Evolutionary conservation across 140 eudicot genomes (phyloP), one percentile per base, ranked within the genome.

Genomic region (Artemisia princeps): DNA sequence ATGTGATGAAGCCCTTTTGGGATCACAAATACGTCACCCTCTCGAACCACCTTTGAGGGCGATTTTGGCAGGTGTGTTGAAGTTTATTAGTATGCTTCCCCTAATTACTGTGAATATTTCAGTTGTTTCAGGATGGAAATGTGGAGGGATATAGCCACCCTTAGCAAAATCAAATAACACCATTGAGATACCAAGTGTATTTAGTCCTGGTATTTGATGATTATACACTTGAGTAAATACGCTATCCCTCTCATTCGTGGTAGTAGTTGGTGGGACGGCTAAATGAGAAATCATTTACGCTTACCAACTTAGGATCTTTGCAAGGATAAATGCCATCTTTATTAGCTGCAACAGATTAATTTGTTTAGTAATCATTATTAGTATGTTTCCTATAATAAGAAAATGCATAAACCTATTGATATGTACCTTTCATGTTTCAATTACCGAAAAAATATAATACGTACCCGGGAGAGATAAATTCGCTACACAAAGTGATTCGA

Each of bases 261-360:
- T 45, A 22, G 23, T 22, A 22, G 23, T 22, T 63, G 55, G 8
- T 44, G 68, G 68, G 15, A 17, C 68, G 17, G 23, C 55, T 63
- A 45, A 44, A 63, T 45, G 55, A 63, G 10, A 63, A 63, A 45
- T 63, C 68, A 45, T 63, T 44, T 63, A 19, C 56, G 55, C 2
- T 24, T 48, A 64, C 26, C 8, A 22, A 48, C 69, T 20, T 64
- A 3, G 69, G 45, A 46, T 64, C 58, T 46, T 64, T 64, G 57
- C 69, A 64, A 22, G 42, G 46, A 64, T 48, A 64, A 46, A 64
- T 3, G 6, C 23, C 23, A 22, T 64, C 58, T 6, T 2, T 13
- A 48, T 64, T 48, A 1, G 57, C 69, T 64, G 14, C 16, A 48
- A 12, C 4, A 20, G 6, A 45, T 0, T 22, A 58, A 10, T 13